Percentiles rank a stretch among this genome's conserved stretches.
Evolutionary conservation across 2,329 filamentous ascomycete genomes (phyloP).

Genomic region (Pestalotiopsis sp.): DNA sequence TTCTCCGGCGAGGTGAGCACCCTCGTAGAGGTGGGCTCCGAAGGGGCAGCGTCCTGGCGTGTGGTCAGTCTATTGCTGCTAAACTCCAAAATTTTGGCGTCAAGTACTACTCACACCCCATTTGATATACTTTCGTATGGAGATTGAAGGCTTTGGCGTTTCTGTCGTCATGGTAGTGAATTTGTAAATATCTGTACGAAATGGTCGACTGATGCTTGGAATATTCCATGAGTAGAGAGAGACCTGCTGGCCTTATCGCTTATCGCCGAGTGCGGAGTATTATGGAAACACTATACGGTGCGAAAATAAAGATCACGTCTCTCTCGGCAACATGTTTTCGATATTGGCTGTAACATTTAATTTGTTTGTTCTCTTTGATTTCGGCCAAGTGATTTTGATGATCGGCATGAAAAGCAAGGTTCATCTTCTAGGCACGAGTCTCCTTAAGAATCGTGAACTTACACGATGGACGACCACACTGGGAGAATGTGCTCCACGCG

Average conservation of each 20-base stretch:
- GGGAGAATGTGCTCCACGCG: no score
- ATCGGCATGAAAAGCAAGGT: no score
- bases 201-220: neutral
- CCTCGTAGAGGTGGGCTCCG: slow-evolving; percentile 65
- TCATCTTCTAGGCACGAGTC: no score
- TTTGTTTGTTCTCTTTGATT: neutral
- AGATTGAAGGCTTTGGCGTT: slow-evolving; percentile 42
- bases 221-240: neutral
- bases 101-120: slow-evolving; percentile 38
- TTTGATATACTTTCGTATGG: slow-evolving; percentile 60
- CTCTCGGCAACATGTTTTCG: no score
- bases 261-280: slow-evolving; percentile 1
- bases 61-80: neutral
- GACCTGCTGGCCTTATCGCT: neutral
- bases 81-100: neutral
- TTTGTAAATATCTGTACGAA: neutral
- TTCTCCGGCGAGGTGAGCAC: slow-evolving; percentile 68
- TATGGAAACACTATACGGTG: neutral
- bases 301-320: neutral
- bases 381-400: no score
- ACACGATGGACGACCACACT: no score
- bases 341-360: neutral
- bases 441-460: no score
- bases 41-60: slow-evolving; percentile 40
- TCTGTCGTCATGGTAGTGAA: neutral